Base-by-base conservation (phyloP, 768 basidiomycete species). In the Pulveroboletus sp. region DNA sequence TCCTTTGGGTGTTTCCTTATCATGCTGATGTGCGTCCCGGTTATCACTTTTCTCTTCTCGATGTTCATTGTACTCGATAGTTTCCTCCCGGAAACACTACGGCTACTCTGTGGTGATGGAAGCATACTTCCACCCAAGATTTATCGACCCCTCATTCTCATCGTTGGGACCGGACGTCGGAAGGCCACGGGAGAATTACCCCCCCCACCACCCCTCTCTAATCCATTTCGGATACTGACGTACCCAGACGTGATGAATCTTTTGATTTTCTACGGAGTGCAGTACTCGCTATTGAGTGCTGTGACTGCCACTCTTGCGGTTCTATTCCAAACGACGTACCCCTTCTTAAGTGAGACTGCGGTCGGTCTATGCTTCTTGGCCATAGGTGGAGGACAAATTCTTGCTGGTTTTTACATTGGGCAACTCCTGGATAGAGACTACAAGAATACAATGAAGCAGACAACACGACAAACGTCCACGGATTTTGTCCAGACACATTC, bases 341-440 rank as follows among this genome's bases (percentile, higher is more conserved):
- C 74, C 9, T 75, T 56, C 51, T 68, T 80, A 40, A 68, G 59
- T 50, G 74, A 75, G 56, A 67, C 75, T 9, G 70, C 78, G 21
- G 71, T 88, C 27, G 91, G 91, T 3, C 67, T 94, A 6, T 91
- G 87, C 63, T 94, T 84, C 69, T 69, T 93, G 45, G 79, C 82
- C 1, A 77, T 85, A 43, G 92, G 90, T 2, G 77, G 80, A 14
- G 93, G 91, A 0, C 82, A 83, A 68, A 65, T 80, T 9, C 40
- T 84, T 14, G 84, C 89, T 13, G 76, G 80, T 19, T 61, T 72
- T 17, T 20, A 74, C 1, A 94, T 55, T n/a, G n/a, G n/a, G n/a
- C n/a, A n/a, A n/a, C n/a, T n/a, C n/a, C n/a, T n/a, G n/a, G n/a
- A n/a, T n/a, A 69, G 70, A 53, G 82, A 90, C 51, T 94, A 84